Evolutionary conservation across 2,329 filamentous ascomycete species (phyloP).

Genomic region (Davidsoniella virescens): DNA sequence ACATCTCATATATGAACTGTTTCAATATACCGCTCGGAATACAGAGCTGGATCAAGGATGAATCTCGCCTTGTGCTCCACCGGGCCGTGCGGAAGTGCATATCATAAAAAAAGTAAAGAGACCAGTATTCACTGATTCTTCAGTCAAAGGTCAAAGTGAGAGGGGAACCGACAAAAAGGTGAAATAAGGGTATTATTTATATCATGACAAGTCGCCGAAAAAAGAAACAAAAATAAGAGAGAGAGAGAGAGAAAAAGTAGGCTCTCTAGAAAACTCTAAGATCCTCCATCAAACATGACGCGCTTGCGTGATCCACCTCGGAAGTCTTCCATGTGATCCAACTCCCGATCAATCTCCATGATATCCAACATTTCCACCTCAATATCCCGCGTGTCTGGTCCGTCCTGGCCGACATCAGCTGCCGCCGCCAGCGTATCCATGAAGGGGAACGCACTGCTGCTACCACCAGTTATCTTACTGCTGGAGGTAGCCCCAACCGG

Average conservation of each 20-base stretch:
- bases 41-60: slow-evolving; percentile 53
- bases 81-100: slow-evolving; percentile 45
- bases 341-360: slow-evolving; percentile 45
- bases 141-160: background rate
- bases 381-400: slow-evolving; percentile 28
- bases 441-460: slow-evolving; percentile 21
- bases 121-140: slow-evolving; percentile 15
- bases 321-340: slow-evolving; percentile 37
- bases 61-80: slow-evolving; percentile 62
- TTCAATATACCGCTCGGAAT: slow-evolving; percentile 56
- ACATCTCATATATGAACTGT: background rate
- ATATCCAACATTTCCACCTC: slow-evolving; percentile 48
- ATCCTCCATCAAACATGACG: slow-evolving; percentile 32
- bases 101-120: slow-evolving; percentile 2
- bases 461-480: background rate
- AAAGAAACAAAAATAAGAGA: background rate
- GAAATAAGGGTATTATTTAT: slow-evolving; percentile 4
- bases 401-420: slow-evolving; percentile 33
- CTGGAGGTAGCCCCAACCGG: background rate
- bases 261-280: slow-evolving; percentile 7
- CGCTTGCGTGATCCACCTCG: slow-evolving; percentile 32
- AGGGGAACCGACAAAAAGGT: background rate
- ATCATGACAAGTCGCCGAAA: background rate
- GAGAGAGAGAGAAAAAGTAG: background rate
- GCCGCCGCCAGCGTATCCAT: slow-evolving; percentile 34